phyloP scores from a whole-genome alignment of 2,329 filamentous ascomycete genomes.

The Aquanectria penicillioides region DNA sequence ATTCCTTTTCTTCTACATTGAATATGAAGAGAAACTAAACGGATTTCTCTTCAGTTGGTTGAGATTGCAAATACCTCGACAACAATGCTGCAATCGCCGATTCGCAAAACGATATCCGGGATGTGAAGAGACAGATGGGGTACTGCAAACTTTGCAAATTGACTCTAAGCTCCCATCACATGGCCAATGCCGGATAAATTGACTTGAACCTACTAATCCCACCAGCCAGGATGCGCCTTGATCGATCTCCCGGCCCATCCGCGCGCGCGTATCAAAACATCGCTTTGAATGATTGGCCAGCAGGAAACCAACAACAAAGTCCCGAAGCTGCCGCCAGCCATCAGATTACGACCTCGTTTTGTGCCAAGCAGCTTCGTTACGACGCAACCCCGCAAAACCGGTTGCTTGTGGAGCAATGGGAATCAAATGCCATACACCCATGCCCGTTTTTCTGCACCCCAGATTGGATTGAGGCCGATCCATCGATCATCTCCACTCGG shows the following conservation, averaged over 20 bases:
- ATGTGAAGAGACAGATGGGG: background rate
- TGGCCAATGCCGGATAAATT: slow-evolving; percentile 31
- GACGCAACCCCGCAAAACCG: slow-evolving; percentile 4
- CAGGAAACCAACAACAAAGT: slow-evolving; percentile 6
- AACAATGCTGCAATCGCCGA: background rate
- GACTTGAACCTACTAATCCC: slow-evolving; percentile 11
- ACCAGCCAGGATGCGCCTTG: slow-evolving; percentile 20
- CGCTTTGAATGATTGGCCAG: slow-evolving; percentile 2
- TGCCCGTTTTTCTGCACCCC: slow-evolving; percentile 20
- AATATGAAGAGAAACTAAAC: no score
- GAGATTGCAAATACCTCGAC: no score
- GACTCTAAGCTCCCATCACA: slow-evolving; percentile 11
- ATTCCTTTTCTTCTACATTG: background rate
- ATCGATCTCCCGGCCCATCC: slow-evolving; percentile 36
- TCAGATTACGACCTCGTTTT: slow-evolving; percentile 31
- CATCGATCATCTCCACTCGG: slow-evolving; percentile 18
- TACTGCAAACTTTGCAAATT: background rate
- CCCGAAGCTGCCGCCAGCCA: slow-evolving; percentile 25
- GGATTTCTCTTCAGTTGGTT: no score
- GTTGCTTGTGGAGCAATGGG: slow-evolving; percentile 29
- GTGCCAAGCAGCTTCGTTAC: slow-evolving; percentile 14
- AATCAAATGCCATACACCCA: slow-evolving; percentile 7
- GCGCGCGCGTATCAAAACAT: slow-evolving; percentile 5
- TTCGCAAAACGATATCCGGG: slow-evolving; percentile 26
- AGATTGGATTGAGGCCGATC: slow-evolving; percentile 17